Percentiles rank a stretch among this genome's conserved stretches.
Evolutionary conservation across 2,329 filamentous ascomycete genomes (phyloP).

Genomic region (Magnaporthiopsis rhizophila): DNA sequence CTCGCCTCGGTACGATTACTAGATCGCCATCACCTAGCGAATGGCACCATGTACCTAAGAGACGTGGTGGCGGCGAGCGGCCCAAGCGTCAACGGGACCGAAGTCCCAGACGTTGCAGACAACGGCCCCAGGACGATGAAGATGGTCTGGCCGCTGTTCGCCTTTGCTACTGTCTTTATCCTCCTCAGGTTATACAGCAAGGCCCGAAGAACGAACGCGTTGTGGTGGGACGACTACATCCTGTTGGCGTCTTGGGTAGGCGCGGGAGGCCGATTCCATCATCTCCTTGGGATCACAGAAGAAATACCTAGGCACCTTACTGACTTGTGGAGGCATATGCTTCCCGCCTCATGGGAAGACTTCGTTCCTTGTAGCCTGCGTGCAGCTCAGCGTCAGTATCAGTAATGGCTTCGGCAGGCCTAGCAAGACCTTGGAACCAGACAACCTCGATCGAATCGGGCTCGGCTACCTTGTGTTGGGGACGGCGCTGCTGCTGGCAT

Average conservation of each 20-base stretch:
- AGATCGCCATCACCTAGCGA: background rate
- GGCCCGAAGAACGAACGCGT: background rate
- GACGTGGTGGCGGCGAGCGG: too few relatives aligned
- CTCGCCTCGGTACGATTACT: too few relatives aligned
- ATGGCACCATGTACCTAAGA: background rate
- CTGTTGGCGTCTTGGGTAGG: background rate
- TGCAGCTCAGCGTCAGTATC: background rate
- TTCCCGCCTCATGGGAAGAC: too few relatives aligned
- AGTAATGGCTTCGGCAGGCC: background rate
- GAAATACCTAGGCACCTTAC: background rate
- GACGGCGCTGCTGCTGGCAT: slow-evolving; percentile 16
- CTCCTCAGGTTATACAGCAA: background rate
- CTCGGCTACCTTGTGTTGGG: background rate
- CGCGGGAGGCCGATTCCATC: background rate
- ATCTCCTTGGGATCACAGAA: background rate
- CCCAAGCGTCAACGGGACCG: background rate
- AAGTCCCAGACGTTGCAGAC: background rate
- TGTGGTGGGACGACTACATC: slow-evolving; percentile 5
- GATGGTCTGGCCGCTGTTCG: slow-evolving; percentile 5
- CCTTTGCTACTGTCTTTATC: background rate
- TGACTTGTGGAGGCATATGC: too few relatives aligned
- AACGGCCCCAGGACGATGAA: background rate
- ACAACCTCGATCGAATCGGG: background rate
- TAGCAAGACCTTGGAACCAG: background rate
- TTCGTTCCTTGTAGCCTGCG: background rate